Conservation (phyloP, 345 rosid species). For the Dovyalis caffra region DNA sequence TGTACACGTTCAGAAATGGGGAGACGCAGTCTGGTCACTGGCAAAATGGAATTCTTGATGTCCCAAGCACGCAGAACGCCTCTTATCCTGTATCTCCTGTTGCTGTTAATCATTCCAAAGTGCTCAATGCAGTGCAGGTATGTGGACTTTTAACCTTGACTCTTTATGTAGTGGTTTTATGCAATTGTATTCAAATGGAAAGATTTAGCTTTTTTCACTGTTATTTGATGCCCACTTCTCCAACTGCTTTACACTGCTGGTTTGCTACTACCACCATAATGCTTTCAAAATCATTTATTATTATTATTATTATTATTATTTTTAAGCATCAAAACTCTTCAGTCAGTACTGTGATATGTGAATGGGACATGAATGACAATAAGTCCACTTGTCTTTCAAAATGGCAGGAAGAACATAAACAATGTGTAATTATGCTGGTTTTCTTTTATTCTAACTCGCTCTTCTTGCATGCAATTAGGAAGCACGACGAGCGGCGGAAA, state of each 20-base stretch:
- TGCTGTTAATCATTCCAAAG: slow-evolving; percentile 85
- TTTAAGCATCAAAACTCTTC: neutral
- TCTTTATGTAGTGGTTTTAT: neutral
- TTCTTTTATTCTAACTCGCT: neutral
- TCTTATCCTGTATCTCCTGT: slow-evolving; percentile 60
- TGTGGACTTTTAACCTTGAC: neutral
- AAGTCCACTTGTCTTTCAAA: neutral
- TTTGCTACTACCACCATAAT: neutral
- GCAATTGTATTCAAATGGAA: neutral
- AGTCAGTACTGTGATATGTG: neutral
- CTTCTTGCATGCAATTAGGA: slow-evolving; percentile 49
- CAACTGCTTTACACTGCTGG: neutral
- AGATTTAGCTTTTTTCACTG: neutral
- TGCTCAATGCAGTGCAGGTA: slow-evolving; percentile 90
- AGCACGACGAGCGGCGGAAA: slow-evolving; percentile 78
- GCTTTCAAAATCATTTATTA: neutral
- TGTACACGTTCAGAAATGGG: slow-evolving; percentile 92
- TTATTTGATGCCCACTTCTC: neutral
- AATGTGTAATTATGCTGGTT: neutral
- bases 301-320: neutral
- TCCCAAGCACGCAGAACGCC: slow-evolving; percentile 76
- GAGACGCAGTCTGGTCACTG: slow-evolving; percentile 97
- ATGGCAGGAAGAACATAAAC: neutral
- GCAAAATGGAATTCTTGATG: slow-evolving; percentile 82
- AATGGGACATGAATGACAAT: neutral